phyloP scores from a whole-genome alignment of 2,329 filamentous ascomycete genomes.

The Scedosporium apiospermum region DNA sequence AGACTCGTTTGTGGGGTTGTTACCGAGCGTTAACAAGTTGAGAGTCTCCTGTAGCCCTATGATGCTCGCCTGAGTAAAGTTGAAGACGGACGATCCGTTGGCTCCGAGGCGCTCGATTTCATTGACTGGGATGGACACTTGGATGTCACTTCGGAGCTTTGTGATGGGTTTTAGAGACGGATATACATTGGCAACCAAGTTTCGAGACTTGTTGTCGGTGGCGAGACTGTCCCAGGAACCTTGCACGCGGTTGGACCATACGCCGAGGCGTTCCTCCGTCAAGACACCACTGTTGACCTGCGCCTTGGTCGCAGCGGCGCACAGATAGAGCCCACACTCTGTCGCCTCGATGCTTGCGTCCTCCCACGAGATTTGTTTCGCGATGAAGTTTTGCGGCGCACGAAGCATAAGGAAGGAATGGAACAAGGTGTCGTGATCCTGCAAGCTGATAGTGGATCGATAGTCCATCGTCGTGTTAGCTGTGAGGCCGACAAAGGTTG shows the following conservation, averaged over 20 bases:
- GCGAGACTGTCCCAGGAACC: background rate
- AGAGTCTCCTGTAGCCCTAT: background rate
- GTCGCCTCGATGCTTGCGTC: background rate
- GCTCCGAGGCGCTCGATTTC: background rate
- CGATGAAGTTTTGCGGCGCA: background rate
- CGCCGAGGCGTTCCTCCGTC: background rate
- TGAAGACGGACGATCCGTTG: background rate
- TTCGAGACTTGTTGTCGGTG: background rate
- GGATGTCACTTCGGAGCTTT: background rate
- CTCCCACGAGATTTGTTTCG: background rate
- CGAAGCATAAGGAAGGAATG: background rate
- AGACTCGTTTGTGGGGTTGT: background rate
- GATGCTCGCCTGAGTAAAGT: slow-evolving; percentile 1
- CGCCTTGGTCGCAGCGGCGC: background rate
- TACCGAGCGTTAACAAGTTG: background rate
- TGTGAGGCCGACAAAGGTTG: background rate
- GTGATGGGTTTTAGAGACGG: background rate
- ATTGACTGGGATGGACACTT: background rate
- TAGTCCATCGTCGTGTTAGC: background rate
- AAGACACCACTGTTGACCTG: background rate
- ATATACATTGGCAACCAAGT: background rate
- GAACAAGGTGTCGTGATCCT: background rate
- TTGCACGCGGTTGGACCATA: background rate
- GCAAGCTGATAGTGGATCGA: background rate
- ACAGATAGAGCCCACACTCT: background rate